Evolutionary conservation across 2,329 filamentous ascomycete genomes (phyloP), one percentile per base, ranked within the genome.

Genomic region (Ceratocystis diversiconidia): DNA sequence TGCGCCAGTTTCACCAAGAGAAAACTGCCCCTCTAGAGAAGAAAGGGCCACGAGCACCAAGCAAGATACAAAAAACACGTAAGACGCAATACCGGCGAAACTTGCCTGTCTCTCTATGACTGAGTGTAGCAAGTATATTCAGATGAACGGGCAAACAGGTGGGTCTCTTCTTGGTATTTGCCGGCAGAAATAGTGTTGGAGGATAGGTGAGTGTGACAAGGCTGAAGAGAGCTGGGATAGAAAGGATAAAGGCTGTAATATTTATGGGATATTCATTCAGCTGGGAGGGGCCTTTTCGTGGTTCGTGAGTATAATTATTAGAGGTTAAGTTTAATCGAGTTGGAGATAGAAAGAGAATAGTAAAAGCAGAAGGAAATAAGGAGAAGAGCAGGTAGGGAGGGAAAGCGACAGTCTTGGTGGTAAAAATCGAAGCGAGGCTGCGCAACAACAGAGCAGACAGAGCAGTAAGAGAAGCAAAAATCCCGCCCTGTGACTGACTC

Each of bases 1-100:
- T 50, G 65, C 65, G 50, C 65, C 65, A 66, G 65, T 64, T 60
- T 66, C 43, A 36, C 55, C 55, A n/a, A 59, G 30, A 52, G 30
- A 59, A 30, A 30, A 19, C 17, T 1, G 55, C 55, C 55, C 55
- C 32, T 59, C 55, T 59, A 15, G 28, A 59, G 55, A 36, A 30
- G 52, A 59, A 59, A 59, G 55, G 55, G 55, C 36, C 55, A 36
- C 17, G 22, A 59, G 55, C 55, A 59, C 28, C 17, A 59, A 36
- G 28, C 48, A 28, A 52, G 48, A 52, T 25, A 19, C 8, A 10
- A 22, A 22, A 41, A 41, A 41, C 36, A 41, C 36, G 36, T 41
- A 41, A 41, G 36, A 41, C 36, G 36, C 36, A 41, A 41, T 41
- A 41, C 36, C 3, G 8, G 36, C 36, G 36, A 15, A 41, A 41